A percentile compares a stretch with the other conserved stretches of the same genome.
Evolutionary conservation across 2,329 filamentous ascomycete species (phyloP).

Genomic region (Beauveria pseudobassiana): DNA sequence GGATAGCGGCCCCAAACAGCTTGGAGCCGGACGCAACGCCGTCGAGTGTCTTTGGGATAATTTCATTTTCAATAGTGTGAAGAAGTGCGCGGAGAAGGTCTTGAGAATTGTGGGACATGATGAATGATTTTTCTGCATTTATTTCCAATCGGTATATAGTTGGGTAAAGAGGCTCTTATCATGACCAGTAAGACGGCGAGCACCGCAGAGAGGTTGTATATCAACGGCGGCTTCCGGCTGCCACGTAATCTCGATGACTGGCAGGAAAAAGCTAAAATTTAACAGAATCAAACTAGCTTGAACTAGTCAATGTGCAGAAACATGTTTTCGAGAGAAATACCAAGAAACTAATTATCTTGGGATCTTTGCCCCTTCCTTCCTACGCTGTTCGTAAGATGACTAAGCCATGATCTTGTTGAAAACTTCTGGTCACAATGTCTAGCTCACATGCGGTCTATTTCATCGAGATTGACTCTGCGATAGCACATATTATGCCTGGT

Average conservation of each 20-base stretch:
- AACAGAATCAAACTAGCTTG: too few species aligned
- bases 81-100: constrained; percentile 34
- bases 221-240: constrained; percentile 14
- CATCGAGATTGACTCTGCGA: neutral
- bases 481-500: neutral
- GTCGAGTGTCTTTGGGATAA: constrained; percentile 42
- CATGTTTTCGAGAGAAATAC: neutral
- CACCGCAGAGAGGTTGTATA: neutral
- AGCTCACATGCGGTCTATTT: neutral
- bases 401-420: neutral
- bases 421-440: neutral
- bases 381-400: neutral
- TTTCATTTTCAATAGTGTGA: constrained; percentile 33
- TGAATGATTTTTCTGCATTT: constrained; percentile 12
- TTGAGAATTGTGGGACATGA: constrained; percentile 15
- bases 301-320: too few species aligned
- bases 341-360: neutral
- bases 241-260: neutral
- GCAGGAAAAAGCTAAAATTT: neutral
- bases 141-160: neutral
- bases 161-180: neutral
- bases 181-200: neutral
- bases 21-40: constrained; percentile 47
- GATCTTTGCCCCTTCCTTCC: too few species aligned
- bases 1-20: constrained; percentile 49